Evolutionary conservation across 2,329 filamentous ascomycete genomes (phyloP).

Genomic region (Neonectria hederae): DNA sequence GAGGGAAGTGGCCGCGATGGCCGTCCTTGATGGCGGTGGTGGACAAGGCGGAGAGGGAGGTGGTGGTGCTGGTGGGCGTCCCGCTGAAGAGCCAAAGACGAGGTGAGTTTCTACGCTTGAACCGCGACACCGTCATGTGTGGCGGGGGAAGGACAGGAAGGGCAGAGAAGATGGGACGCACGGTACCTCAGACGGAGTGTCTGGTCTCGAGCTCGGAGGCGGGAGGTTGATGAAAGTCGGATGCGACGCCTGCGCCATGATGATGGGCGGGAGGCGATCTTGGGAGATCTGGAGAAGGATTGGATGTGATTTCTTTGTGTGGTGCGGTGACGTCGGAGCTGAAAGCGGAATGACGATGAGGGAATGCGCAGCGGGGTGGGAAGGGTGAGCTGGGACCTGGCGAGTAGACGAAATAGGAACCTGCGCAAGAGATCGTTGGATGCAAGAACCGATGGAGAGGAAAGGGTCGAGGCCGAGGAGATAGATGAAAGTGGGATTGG

Average conservation of each 20-base stretch:
- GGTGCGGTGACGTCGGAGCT: background rate
- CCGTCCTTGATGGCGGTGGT: conserved; percentile 97
- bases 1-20: conserved; percentile 81
- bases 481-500: background rate
- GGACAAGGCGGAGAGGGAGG: conserved; percentile 88
- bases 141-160: conserved; percentile 3
- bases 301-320: background rate
- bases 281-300: background rate
- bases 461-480: background rate
- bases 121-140: conserved; percentile 5
- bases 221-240: conserved; percentile 86
- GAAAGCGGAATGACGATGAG: background rate
- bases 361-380: background rate
- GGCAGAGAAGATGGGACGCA: conserved; percentile 58
- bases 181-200: conserved; percentile 91
- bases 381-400: background rate
- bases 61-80: conserved; percentile 92
- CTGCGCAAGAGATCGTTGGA: background rate
- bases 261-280: conserved; percentile 29
- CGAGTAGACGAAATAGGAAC: background rate
- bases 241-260: conserved; percentile 54
- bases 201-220: conserved; percentile 81
- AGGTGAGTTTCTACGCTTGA: conserved; percentile 21
- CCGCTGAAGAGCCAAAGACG: conserved; percentile 64
- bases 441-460: background rate